Evolutionary conservation across 805 yeast species (phyloP), one percentile per base, ranked within the genome.

Genomic region (Metschnikowia drakensbergensis): DNA sequence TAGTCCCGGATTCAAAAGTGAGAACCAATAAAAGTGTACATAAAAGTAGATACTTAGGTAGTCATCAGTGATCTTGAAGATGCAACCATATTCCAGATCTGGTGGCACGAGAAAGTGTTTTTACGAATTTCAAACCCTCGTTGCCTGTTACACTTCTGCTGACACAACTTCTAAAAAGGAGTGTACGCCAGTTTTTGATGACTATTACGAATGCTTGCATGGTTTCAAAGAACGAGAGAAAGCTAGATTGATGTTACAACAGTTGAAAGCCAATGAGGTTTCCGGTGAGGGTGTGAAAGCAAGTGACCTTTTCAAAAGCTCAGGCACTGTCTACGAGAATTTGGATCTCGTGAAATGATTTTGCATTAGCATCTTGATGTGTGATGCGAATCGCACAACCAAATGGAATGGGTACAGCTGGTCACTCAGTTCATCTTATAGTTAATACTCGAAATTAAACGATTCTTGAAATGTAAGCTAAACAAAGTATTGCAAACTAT

Each of bases 91-190:
- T 54, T 71, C 76, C 43, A 70, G 76, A 66, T 61, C 69, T 33
- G 77, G 77, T 28, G 77, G 76, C 43, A 73, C 77, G 54, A 71
- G 76, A 64, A 71, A 65, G 64, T 73, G 77, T 56, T 73, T 69
- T 58, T 73, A 72, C 60, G 77, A 73, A 54, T 73, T 72, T 61
- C 77, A 73, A 60, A 64, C 73, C 8, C 65, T 71, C 46, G 66
- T 67, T 45, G 74, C 72, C 22, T 73, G 77, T 54, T 71, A 65
- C 63, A 72, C 77, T 2, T 68, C 76, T 17, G 76, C 75, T 8
- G 76, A 71, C 45, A 73, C 77, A 32, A 60, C 62, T 32, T 44
- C 68, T 45, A 69, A 67, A 52, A 72, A 72, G 60, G 70, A 63
- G 57, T 73, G 77, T 58, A 64, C 67, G 31, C 77, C 77, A 13